Evolutionary conservation across 2,329 filamentous ascomycete species (phyloP), one percentile per base, ranked within the genome.

Genomic region (Ascochyta viciae-villosae): DNA sequence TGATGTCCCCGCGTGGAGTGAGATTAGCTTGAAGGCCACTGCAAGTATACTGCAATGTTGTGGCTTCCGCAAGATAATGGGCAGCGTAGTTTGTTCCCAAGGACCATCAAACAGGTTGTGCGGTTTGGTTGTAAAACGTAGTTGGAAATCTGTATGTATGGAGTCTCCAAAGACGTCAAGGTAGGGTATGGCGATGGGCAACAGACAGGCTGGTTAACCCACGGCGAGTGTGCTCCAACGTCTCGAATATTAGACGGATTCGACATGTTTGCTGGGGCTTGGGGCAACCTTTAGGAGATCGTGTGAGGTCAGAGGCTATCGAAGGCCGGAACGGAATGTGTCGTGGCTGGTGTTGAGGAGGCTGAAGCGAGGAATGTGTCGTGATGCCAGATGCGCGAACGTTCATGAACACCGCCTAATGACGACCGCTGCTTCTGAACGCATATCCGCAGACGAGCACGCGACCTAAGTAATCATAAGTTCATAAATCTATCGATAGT

Each of bases 261-360:
- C n/a, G 38, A 27, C 47, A 56, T 51, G 6, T 16, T 22, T 23
- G 33, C 34, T 13, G 37, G 44, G 42, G 42, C 27, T 33, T 31
- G 22, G 31, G 6, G 35, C 35, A 16, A 26, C 35, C 42, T 46
- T 39, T 44, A 51, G 43, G 23, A 37, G 33, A 23, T 24, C 39
- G n/a, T 48, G 24, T 59, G 55, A 55, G 43, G 45, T 51, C 37
- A 43, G 42, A 56, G 22, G n/a, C 38, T 19, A 24, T 19, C 7
- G 37, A 52, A 51, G 58, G 54, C 57, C 50, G 60, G 56, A 40
- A 55, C 44, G 65, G 69, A 70, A 73, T 71, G 71, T 40, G 43
- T 41, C 58, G 58, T 62, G 66, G 69, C 64, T 70, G 68, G 65
- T 54, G 50, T 57, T 43, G 56, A 39, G 57, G 67, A 58, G 64